Conservation (phyloP, 1,284 basidiomycete species). For the Heterobasidion irregulare region DNA sequence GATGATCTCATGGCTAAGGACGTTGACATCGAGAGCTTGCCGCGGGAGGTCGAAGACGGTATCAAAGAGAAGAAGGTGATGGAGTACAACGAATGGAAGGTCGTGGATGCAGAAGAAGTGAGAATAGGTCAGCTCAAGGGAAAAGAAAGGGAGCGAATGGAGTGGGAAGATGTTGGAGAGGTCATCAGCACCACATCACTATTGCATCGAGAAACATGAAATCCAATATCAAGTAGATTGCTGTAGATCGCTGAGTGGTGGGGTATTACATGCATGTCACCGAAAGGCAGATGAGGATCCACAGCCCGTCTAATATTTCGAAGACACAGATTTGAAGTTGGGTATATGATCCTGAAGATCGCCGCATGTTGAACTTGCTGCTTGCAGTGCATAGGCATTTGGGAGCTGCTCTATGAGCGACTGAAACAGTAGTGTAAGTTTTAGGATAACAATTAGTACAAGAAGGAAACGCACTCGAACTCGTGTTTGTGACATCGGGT, state of each 20-base stretch:
- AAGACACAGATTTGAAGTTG: background rate
- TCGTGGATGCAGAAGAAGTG: slow-evolving; percentile 59
- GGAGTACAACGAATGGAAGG: slow-evolving; percentile 63
- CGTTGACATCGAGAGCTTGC: slow-evolving; percentile 21
- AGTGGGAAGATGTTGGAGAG: slow-evolving; percentile 44
- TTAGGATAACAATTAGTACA: background rate
- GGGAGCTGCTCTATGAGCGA: slow-evolving; percentile 46
- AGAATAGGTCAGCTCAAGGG: slow-evolving; percentile 44
- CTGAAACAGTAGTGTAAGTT: slow-evolving; percentile 23
- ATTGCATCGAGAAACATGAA: background rate
- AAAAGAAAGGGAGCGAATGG: slow-evolving; percentile 78
- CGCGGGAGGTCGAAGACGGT: slow-evolving; percentile 48
- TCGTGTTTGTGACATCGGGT: slow-evolving; percentile 65
- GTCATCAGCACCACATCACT: slow-evolving; percentile 24
- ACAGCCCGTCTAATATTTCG: background rate
- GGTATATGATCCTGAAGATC: background rate
- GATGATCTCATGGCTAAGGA: slow-evolving; percentile 5
- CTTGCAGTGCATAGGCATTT: slow-evolving; percentile 43
- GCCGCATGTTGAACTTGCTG: slow-evolving; percentile 2
- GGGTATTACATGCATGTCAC: too few species aligned
- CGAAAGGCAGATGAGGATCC: too few species aligned
- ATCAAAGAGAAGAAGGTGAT: slow-evolving; percentile 39
- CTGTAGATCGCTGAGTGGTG: too few species aligned
- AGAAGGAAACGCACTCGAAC: slow-evolving; percentile 44
- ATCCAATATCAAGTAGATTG: too few species aligned